These are phyloP conservation scores for Clarkia xantiana DNA, from an alignment of 345 rosid species.

Conservation along the genomic window DNA sequence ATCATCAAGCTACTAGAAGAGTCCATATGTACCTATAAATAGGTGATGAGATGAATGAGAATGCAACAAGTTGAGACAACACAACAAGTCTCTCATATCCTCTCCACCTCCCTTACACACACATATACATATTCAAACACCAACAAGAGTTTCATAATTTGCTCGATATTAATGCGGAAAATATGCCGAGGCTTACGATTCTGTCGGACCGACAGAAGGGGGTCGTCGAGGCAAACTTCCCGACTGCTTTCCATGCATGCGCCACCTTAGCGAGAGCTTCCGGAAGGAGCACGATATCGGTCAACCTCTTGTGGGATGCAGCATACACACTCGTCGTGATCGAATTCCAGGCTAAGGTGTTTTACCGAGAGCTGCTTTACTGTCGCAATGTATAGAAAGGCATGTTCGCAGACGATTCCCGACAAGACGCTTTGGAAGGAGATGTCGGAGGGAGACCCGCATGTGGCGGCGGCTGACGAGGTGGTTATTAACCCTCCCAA, in stretches of 20 bases:
- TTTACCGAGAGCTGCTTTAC: constrained; percentile 95
- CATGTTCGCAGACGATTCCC: constrained; percentile 91
- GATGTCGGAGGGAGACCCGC: constrained; percentile 53
- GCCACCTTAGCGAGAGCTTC: constrained; percentile 87
- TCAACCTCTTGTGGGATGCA: constrained; percentile 87
- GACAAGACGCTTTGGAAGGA: constrained; percentile 90
- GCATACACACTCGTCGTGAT: constrained; percentile 82
- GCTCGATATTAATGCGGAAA: constrained; percentile 84
- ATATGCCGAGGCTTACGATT: constrained; percentile 93
- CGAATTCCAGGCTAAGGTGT: constrained; percentile 78
- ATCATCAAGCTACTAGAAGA: too few relatives aligned
- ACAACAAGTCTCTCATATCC: too few relatives aligned
- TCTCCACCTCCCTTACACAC: too few relatives aligned
- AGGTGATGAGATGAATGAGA: too few relatives aligned
- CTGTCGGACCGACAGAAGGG: constrained; percentile 85
- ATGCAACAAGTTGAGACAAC: too few relatives aligned
- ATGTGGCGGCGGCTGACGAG: constrained; percentile 24
- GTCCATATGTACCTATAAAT: too few relatives aligned
- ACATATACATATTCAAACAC: too few relatives aligned
- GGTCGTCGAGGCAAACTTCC: constrained; percentile 81
- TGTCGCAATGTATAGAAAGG: constrained; percentile 80
- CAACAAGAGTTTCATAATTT: constrained; percentile 79
- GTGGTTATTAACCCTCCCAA: constrained; percentile 72
- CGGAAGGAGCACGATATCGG: constrained; percentile 83
- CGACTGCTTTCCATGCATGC: constrained; percentile 99